phyloP scores from a whole-genome alignment of 768 basidiomycete genomes.

The Mycena olivaceomarginata region DNA sequence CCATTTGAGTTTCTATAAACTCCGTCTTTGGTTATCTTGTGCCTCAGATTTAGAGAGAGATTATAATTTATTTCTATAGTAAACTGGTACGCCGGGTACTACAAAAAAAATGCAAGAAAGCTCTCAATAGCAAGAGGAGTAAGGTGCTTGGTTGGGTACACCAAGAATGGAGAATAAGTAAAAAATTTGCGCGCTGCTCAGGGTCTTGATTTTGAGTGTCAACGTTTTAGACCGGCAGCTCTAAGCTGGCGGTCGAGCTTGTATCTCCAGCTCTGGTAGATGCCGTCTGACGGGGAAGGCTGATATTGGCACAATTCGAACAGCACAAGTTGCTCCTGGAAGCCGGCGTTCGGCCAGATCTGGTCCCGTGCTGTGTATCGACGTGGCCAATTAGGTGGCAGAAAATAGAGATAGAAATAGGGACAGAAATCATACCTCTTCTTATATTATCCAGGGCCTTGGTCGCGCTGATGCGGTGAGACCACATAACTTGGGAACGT shows the following conservation, averaged over 20 bases:
- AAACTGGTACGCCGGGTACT: too few relatives aligned
- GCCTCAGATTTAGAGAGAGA: too few relatives aligned
- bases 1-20: too few relatives aligned
- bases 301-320: conserved; percentile 83
- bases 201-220: too few relatives aligned
- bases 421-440: conserved; percentile 71
- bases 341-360: conserved; percentile 85
- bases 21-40: too few relatives aligned
- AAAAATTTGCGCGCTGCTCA: too few relatives aligned
- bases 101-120: too few relatives aligned
- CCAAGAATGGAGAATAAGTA: too few relatives aligned
- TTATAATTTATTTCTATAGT: too few relatives aligned
- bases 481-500: conserved; percentile 76
- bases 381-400: conserved; percentile 20
- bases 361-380: conserved; percentile 76
- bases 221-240: too few relatives aligned
- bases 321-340: conserved; percentile 85
- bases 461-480: conserved; percentile 73
- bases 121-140: too few relatives aligned
- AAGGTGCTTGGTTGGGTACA: too few relatives aligned
- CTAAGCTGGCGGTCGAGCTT: conserved; percentile 38
- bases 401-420: not conserved
- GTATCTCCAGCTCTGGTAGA: conserved; percentile 79
- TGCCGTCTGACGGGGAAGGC: conserved; percentile 74
- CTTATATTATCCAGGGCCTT: conserved; percentile 78